Base-by-base conservation (phyloP, 2,329 filamentous ascomycete genomes). In the Pyrenochaeta sp. region DNA sequence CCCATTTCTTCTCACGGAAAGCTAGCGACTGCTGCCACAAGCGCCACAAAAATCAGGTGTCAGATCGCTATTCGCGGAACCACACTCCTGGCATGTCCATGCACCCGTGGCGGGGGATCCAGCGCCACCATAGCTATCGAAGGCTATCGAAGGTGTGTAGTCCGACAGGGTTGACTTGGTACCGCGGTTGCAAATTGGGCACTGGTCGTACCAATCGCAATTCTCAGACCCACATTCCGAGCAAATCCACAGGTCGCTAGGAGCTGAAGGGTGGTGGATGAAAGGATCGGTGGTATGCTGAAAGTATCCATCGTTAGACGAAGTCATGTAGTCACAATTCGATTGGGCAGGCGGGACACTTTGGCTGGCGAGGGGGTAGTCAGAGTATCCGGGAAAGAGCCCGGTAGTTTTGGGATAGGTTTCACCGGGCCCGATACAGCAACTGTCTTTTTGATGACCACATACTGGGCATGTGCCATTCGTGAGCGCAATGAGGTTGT, bases 401-500 rank as follows among this genome's bases (percentile, higher is more conserved):
- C 24, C n/a, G 8, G 34, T 27, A n/a, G 36, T 22, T 19, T 40
- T 43, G 30, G 40, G 34, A 43, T 53, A 51, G 19, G 13, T 1
- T 15, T 53, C 36, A 5, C 52, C 57, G 1, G 58, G 52, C n/a
- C 47, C 50, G 10, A 15, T 50, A 52, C 57, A 61, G 43, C 13
- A 42, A 1, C 1, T 12, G 36, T 50, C 49, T 39, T 47, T 37
- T 1, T 12, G 2, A 34, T 63, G 61, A 5, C 27, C 40, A 28
- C 60, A 62, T 3, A 50, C 37, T 1, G 52, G 52, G 39, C 56
- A 58, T 24, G 12, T 10, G 4, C 39, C 42, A 15, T 49, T 24
- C 7, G 49, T 40, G 7, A 52, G 34, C 0, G 39, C 50, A 19
- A 62, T 54, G 32, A 57, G 32, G 45, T 62, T 62, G 27, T 8